phyloP scores from a whole-genome alignment of 108 stramenopile species.

The Stephanodiscus minutulus region DNA sequence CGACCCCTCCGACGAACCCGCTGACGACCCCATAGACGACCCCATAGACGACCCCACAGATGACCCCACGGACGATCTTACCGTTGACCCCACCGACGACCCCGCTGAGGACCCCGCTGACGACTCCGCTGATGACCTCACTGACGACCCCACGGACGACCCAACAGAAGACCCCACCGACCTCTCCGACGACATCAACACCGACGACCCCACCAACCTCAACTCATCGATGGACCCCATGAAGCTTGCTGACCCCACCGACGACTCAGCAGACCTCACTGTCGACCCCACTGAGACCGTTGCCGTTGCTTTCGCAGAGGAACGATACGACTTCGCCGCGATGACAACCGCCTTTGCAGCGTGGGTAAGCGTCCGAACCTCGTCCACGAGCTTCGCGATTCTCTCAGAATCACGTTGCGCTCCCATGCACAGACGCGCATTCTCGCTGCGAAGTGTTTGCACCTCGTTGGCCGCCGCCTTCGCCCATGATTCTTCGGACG shows the following conservation, averaged over 20 bases:
- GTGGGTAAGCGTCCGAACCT: neutral
- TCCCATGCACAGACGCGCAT: neutral
- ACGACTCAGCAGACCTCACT: neutral
- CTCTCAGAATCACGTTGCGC: neutral
- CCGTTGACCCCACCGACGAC: neutral
- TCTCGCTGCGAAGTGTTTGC: neutral
- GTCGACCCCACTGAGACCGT: neutral
- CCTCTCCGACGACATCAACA: too few species aligned
- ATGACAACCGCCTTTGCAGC: neutral
- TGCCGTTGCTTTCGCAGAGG: too few species aligned
- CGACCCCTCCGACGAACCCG: neutral
- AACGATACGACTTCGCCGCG: neutral
- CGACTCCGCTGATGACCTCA: neutral
- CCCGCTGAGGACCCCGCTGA: neutral
- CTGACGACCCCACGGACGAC: neutral
- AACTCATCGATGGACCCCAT: neutral
- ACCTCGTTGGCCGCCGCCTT: neutral
- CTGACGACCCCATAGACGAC: neutral
- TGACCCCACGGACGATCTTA: neutral
- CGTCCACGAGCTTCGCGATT: neutral
- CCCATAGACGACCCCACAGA: neutral
- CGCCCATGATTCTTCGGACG: neutral
- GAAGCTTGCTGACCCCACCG: neutral
- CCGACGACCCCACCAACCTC: neutral
- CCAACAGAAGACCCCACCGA: neutral